Evolutionary conservation across 2,329 filamentous ascomycete species (phyloP).

Genomic region (Calcarisporium arbuscula): DNA sequence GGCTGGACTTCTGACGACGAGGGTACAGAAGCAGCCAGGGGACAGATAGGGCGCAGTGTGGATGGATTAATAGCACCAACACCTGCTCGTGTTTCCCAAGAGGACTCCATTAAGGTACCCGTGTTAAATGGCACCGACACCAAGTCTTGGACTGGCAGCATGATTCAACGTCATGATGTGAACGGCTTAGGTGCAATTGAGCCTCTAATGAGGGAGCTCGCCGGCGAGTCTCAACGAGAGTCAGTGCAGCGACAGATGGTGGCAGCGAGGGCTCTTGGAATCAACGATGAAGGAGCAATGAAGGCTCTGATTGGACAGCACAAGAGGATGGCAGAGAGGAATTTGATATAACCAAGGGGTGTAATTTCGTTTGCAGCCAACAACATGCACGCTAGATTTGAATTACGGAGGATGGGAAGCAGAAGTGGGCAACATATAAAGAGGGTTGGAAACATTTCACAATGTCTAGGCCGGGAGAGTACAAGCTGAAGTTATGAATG

Average conservation of each 20-base stretch:
- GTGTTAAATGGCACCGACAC: no score
- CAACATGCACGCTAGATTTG: no score
- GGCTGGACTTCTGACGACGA: constrained; percentile 29
- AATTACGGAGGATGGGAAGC: no score
- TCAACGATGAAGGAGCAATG: constrained; percentile 13
- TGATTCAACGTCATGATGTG: constrained; percentile 20
- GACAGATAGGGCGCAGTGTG: constrained; percentile 6
- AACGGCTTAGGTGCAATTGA: constrained; percentile 34
- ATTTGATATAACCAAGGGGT: no score
- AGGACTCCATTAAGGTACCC: no score
- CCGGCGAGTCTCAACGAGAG: constrained; percentile 20
- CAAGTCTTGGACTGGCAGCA: constrained; percentile 19
- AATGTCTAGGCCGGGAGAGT: no score
- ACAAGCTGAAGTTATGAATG: no score
- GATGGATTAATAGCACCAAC: constrained; percentile 13
- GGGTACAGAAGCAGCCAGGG: constrained; percentile 5
- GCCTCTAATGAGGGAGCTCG: constrained; percentile 39
- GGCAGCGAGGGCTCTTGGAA: constrained; percentile 18
- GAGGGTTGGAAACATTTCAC: no score
- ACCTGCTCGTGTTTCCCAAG: no score
- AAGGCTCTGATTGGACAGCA: neutral
- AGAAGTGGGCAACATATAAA: no score
- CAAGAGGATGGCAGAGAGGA: constrained; percentile 2
- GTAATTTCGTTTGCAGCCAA: no score
- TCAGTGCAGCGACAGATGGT: constrained; percentile 18